Evolutionary conservation across 2,329 filamentous ascomycete genomes (phyloP), one percentile per base, ranked within the genome.

Genomic region (Mollisia scopiformis): DNA sequence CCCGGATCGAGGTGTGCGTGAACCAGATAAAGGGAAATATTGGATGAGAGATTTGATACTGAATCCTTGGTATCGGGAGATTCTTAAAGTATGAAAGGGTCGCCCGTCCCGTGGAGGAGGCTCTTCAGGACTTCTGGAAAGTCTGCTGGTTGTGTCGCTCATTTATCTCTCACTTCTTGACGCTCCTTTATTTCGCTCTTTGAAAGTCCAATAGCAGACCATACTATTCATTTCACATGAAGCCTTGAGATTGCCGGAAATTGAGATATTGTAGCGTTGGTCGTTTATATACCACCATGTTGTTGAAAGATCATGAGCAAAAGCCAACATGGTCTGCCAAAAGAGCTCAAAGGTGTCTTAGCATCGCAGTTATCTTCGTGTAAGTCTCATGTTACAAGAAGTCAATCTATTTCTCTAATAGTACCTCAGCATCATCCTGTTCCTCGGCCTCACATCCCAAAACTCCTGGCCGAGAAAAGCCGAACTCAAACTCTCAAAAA

Each of bases 291-390:
- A 21, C n/a, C 39, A 55, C 41, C 21, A 65, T 62, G 57, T 51
- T 58, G n/a, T 49, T 54, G 3, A 60, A 56, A 50, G 55, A 62
- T 21, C 46, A 62, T 55, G 60, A 37, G 39, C 64, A 57, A 49
- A 62, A 62, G 53, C 35, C 55, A 19, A 30, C 49, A 28, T 66
- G 63, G 65, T 39, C 59, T 10, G 62, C 58, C 3, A 55, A 58
- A 23, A 56, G 64, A 19, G 58, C 56, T 13, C 62, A 67, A 55
- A 58, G 66, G 13, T 68, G 66, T 33, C 37, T 67, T 3, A 55
- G 58, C 37, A 58, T 67, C 30, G 59, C 64, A n/a, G 23, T 68
- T n/a, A 51, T 67, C 19, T 63, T 68, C 57, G 55, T 57, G 66
- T 68, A 47, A 52, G 61, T 60, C 3, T 33, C n/a, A n/a, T 11